phyloP scores from a whole-genome alignment of 352 stramenopile species.

The Phytophthora kernoviae region DNA sequence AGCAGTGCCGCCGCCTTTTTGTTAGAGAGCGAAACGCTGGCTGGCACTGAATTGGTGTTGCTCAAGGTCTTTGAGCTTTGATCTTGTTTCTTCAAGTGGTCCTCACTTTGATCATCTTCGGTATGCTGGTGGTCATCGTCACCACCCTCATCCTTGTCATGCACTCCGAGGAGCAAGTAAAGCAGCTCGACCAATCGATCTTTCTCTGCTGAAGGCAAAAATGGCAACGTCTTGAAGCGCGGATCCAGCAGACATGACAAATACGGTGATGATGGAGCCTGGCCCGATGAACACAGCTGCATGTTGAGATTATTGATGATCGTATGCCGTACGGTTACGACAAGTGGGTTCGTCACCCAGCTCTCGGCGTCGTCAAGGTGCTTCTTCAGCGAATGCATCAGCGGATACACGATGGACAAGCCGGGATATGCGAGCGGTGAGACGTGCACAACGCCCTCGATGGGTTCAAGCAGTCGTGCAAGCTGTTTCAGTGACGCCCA shows the following conservation, averaged over 20 bases:
- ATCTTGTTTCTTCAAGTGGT: conserved; percentile 28
- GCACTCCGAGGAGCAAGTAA: conserved; percentile 49
- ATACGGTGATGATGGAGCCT: conserved; percentile 61
- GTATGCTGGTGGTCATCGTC: conserved; percentile 14
- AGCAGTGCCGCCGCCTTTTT: conserved; percentile 43
- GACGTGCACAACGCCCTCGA: conserved; percentile 72
- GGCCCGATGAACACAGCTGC: conserved; percentile 55
- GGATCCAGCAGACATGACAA: conserved; percentile 73
- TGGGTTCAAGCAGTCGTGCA: conserved; percentile 61
- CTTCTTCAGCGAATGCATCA: conserved; percentile 76
- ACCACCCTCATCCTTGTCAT: conserved; percentile 39
- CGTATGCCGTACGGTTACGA: conserved; percentile 61
- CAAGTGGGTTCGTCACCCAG: conserved; percentile 68
- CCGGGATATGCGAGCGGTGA: conserved; percentile 68
- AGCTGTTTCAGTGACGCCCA: conserved; percentile 76
- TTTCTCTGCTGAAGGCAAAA: conserved; percentile 58
- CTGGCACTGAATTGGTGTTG: neutral
- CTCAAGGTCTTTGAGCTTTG: conserved; percentile 21
- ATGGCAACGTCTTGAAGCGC: conserved; percentile 76
- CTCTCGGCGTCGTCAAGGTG: conserved; percentile 63
- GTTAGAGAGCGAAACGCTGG: conserved; percentile 10
- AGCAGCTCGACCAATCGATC: conserved; percentile 60
- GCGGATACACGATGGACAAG: conserved; percentile 70
- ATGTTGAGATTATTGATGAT: conserved; percentile 57
- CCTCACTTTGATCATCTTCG: conserved; percentile 25